Base-by-base conservation (phyloP, 768 basidiomycete species). In the Dioszegia hungarica region DNA sequence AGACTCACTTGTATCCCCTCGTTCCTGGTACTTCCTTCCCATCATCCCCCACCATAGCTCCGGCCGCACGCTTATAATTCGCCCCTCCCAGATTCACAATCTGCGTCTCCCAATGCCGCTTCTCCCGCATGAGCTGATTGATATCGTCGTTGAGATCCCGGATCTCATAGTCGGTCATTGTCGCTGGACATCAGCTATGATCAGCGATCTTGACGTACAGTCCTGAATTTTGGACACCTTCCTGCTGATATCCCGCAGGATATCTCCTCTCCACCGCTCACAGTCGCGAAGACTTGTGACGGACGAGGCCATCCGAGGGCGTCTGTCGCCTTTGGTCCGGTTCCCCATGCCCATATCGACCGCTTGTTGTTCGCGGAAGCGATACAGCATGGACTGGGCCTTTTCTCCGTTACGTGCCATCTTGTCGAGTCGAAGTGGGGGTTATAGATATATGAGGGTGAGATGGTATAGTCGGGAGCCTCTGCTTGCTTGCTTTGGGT, bases 201-300 rank as follows among this genome's bases (percentile, higher is more conserved):
- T n/a, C n/a, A n/a, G n/a, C n/a, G n/a, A n/a, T n/a, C n/a, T n/a
- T n/a, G n/a, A n/a, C n/a, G n/a, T 29, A 92, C 91, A 78, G 70
- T 99, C 94, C 76, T 99, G 94, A 43, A 98, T 98, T 77, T 98
- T 97, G 15, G 90, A 91, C 24, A 98, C 94, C 75, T 99, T 98
- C 59, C 94, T 75, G 72, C 89, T 91, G 46, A 97, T 92, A 72
- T 99, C 94, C 39, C 91, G 80, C 54, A 99, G 73, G 19, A 97
- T 90, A 77, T 98, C 94, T 55, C 93, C 94, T 72, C 94, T 79
- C 91, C 92, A 98, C 54, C 91, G 81, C 76, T 99, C 94, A 67
- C 90, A 93, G 45, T 97, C 92, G 34, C 90, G 80, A 66, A 98
- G 74, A 68, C 87, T 92, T 77, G 93, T 93, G 74, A 91, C 93